Percentiles rank a stretch among this genome's conserved stretches.
Conservation (phyloP, 345 rosid genomes). For the Noccaea bulbosa region DNA sequence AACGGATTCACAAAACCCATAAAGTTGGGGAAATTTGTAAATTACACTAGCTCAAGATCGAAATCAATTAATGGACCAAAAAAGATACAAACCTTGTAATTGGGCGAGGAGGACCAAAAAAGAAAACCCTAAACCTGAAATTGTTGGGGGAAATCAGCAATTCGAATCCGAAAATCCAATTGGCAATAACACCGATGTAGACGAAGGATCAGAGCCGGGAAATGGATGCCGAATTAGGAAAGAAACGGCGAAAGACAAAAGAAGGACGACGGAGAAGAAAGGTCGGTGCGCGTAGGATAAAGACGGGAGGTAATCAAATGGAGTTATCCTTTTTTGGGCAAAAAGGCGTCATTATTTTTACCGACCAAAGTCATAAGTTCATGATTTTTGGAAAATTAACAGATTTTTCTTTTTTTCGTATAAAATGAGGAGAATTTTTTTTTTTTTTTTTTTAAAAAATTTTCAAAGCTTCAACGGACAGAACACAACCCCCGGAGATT, state of each 20-base stretch:
- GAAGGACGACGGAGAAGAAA: constrained; percentile 37
- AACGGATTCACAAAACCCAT: constrained; percentile 3
- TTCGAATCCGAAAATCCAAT: constrained; percentile 10
- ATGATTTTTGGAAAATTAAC: constrained; percentile 4
- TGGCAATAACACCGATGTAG: constrained; percentile 16
- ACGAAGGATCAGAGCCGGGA: neutral
- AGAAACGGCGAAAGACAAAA: constrained; percentile 17
- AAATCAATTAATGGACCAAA: constrained; percentile 23
- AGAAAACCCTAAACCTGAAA: constrained; percentile 42
- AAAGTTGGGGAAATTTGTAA: neutral
- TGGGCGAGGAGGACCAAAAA: neutral
- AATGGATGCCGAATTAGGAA: neutral
- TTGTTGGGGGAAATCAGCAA: constrained; percentile 18
- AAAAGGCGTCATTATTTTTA: constrained; percentile 12
- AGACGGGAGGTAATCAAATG: constrained; percentile 28
- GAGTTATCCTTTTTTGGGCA: constrained; percentile 20
- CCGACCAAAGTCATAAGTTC: neutral
- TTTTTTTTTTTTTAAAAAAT: too few species aligned
- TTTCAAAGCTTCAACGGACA: neutral
- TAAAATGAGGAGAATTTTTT: too few species aligned
- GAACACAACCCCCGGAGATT: constrained; percentile 29
- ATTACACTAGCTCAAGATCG: constrained; percentile 30
- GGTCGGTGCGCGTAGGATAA: constrained; percentile 37
- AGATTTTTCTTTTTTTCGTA: neutral
- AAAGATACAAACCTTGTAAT: neutral